Evolutionary conservation across 441 rosid species (phyloP).

Genomic region (Daphne laureola): DNA sequence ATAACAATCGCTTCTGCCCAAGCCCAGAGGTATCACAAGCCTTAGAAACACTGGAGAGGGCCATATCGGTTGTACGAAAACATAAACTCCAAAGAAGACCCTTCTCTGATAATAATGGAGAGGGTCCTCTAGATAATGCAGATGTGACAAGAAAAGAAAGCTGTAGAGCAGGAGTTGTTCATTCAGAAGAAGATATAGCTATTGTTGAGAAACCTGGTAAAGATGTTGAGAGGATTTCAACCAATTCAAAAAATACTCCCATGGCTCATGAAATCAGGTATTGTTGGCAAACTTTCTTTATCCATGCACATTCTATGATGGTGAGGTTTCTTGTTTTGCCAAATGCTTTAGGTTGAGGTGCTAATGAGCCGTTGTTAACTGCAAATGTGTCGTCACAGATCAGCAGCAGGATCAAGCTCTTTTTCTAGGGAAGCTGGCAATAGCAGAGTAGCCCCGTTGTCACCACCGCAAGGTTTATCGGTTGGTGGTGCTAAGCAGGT

Average conservation of each 20-base stretch:
- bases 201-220: constrained; percentile 22
- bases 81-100: constrained; percentile 23
- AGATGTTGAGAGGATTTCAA: constrained; percentile 26
- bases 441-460: constrained; percentile 54
- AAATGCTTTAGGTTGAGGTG: neutral
- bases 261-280: constrained; percentile 34
- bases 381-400: constrained; percentile 26
- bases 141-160: constrained; percentile 18
- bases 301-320: too few relatives aligned
- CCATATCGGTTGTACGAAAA: constrained; percentile 48
- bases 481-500: constrained; percentile 21
- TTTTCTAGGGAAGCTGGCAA: constrained; percentile 41
- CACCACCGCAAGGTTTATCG: constrained; percentile 32
- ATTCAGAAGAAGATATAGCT: constrained; percentile 24
- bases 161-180: constrained; percentile 15
- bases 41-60: constrained; percentile 66
- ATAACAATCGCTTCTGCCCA: constrained; percentile 27
- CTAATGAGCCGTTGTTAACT: constrained; percentile 10
- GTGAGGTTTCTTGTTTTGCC: neutral
- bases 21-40: constrained; percentile 75
- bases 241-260: constrained; percentile 30
- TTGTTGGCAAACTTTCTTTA: too few relatives aligned
- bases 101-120: constrained; percentile 24
- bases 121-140: constrained; percentile 19
- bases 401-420: constrained; percentile 40